Evolutionary conservation across 768 basidiomycete genomes (phyloP).

Genomic region (Mrakia gelida): DNA sequence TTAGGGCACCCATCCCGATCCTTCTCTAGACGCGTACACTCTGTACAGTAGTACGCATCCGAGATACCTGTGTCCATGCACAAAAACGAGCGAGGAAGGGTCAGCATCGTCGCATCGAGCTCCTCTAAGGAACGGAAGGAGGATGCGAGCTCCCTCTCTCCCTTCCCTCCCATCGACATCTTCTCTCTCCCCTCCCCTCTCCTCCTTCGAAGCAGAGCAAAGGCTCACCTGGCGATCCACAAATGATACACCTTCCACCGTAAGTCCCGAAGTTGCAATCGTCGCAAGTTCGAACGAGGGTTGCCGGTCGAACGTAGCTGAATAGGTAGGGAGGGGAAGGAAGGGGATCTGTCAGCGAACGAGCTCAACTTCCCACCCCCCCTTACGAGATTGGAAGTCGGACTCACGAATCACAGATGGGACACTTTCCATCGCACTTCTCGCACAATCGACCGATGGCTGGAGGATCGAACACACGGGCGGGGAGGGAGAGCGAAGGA

Average conservation of each 20-base stretch:
- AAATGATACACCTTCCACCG: slow-evolving; percentile 96
- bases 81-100: background rate
- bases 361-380: too few species aligned
- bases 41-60: slow-evolving; percentile 98
- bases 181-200: background rate
- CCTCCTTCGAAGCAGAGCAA: background rate
- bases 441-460: slow-evolving; percentile 98
- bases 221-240: slow-evolving; percentile 79
- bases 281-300: slow-evolving; percentile 95
- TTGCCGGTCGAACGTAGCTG: slow-evolving; percentile 97
- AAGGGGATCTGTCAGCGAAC: background rate
- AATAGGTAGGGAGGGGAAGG: background rate
- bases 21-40: slow-evolving; percentile 93
- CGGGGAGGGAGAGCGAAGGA: slow-evolving; percentile 3
- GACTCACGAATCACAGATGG: slow-evolving; percentile 32
- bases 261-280: slow-evolving; percentile 98
- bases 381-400: too few species aligned
- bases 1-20: slow-evolving; percentile 98
- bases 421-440: slow-evolving; percentile 97
- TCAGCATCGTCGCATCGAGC: too few species aligned
- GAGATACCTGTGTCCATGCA: slow-evolving; percentile 73
- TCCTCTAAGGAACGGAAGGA: background rate
- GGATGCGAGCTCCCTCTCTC: background rate
- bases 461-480: slow-evolving; percentile 39
- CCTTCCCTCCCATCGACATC: background rate